Evolutionary conservation across 1,284 basidiomycete species (phyloP).

Genomic region (Apiotrichum gracile): DNA sequence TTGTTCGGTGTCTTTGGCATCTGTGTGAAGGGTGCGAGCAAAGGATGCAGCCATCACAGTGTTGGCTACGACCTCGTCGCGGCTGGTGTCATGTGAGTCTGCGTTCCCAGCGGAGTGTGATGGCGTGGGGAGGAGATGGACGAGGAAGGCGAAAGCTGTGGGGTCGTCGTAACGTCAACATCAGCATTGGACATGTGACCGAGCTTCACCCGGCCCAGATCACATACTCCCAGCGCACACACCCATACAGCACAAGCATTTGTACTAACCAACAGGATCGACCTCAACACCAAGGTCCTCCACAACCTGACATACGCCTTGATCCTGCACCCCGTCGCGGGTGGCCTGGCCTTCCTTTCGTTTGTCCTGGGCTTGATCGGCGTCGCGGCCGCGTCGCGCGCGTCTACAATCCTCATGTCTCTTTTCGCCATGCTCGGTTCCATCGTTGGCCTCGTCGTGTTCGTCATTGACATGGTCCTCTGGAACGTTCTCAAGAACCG

Average conservation of each 20-base stretch:
- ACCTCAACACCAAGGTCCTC: constrained; percentile 53
- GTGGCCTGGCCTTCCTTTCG: constrained; percentile 64
- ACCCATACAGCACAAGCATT: background rate
- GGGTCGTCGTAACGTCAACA: no score
- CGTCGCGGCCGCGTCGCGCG: constrained; percentile 58
- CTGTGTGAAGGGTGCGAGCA: constrained; percentile 53
- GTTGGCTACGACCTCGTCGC: constrained; percentile 39
- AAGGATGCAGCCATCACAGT: constrained; percentile 24
- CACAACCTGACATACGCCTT: constrained; percentile 65
- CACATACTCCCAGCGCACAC: background rate
- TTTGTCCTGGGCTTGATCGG: constrained; percentile 63
- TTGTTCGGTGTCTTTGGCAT: constrained; percentile 71
- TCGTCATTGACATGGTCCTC: constrained; percentile 70
- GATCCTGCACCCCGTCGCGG: constrained; percentile 72
- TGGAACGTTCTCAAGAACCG: constrained; percentile 63
- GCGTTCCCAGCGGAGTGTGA: background rate
- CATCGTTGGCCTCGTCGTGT: constrained; percentile 60
- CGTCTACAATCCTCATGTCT: constrained; percentile 68
- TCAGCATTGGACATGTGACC: no score
- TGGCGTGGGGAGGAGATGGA: background rate
- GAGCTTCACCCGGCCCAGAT: no score
- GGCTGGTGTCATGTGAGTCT: constrained; percentile 24
- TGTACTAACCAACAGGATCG: constrained; percentile 17
- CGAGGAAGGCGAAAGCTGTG: no score
- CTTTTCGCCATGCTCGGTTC: constrained; percentile 60